Evolutionary conservation across 1,139 yeast genomes (phyloP), one percentile per base, ranked within the genome.

Genomic region (Debaryomyces coudertii): DNA sequence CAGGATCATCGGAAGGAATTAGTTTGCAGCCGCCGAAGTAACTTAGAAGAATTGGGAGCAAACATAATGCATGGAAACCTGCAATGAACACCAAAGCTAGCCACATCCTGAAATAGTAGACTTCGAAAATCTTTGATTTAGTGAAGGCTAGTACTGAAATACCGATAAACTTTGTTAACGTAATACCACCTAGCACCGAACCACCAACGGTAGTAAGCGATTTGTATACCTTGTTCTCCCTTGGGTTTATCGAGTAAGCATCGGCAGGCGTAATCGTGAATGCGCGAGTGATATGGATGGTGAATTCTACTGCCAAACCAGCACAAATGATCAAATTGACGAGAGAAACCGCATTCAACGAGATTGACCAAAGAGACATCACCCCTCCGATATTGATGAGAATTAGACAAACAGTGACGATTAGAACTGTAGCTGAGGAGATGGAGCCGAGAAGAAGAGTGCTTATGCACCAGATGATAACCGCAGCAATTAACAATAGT

Each of bases 101-200:
- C 98, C 98, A 93, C 97, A 93, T 90, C 50, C 97, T 69, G 74
- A 93, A 93, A 62, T 93, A 93, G 63, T 89, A 93, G 1, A 93
- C 81, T 53, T 90, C 95, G 63, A 92, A 93, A 29, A 93, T 92
- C 65, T 87, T 83, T 27, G 96, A 87, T 49, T 80, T 71, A 0
- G 98, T 89, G 61, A 90, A 90, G 5, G 95, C 96, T 39, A 93
- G 71, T 5, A 93, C 96, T 23, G 78, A 67, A 1, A 93, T 90
- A 1, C 99, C 99, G 52, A 93, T 84, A 35, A 92, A 68, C 62
- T 93, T 93, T 5, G 98, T 93, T 54, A 90, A 61, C 1, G 96
- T 87, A 45, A 93, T 92, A 2, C 99, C 99, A 15, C 90, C 86
- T 48, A 93, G 73, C 0, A 92, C 95, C 1, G 97, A 82, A 1